Conservation (phyloP, 352 stramenopile genomes). For the Phytophthora pistaciae region DNA sequence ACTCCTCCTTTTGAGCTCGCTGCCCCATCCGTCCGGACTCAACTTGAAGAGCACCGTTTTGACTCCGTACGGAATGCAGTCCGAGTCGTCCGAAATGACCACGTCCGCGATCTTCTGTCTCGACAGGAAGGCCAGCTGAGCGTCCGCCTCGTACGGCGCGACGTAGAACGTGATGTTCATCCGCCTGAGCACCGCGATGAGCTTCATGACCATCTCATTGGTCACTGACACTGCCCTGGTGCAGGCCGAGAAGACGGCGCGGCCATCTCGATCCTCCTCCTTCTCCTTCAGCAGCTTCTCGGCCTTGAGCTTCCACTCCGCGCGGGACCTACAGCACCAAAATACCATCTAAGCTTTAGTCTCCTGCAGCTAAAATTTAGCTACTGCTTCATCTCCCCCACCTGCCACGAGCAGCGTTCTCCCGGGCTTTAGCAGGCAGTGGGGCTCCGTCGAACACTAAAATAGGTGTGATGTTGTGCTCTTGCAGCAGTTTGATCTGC, state of each 20-base stretch:
- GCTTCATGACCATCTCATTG: conserved; percentile 79
- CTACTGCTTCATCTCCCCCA: conserved; percentile 14
- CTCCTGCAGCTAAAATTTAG: conserved; percentile 10
- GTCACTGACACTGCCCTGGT: conserved; percentile 70
- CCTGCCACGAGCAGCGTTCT: conserved; percentile 62
- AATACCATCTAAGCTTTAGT: not conserved
- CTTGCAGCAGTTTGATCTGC: conserved; percentile 89
- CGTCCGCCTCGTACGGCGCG: conserved; percentile 97
- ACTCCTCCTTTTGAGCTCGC: conserved; percentile 87
- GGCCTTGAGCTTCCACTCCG: conserved; percentile 56
- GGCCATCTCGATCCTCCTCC: conserved; percentile 30
- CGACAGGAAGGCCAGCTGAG: conserved; percentile 96
- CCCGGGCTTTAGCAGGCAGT: conserved; percentile 87
- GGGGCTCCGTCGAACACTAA: conserved; percentile 96
- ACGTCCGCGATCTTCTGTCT: conserved; percentile 90
- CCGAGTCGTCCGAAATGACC: conserved; percentile 97
- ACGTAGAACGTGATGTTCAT: conserved; percentile 94
- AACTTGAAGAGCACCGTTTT: conserved; percentile 95
- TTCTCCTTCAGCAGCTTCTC: conserved; percentile 34
- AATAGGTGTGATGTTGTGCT: conserved; percentile 86
- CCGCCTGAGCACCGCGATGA: conserved; percentile 66
- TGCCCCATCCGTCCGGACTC: conserved; percentile 83
- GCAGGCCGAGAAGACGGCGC: conserved; percentile 40
- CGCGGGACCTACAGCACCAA: conserved; percentile 36
- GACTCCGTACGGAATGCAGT: conserved; percentile 96